These are phyloP conservation scores for Nepenthes mirabilis DNA, from an alignment of 148 eudicot genomes.

Conservation along the genomic window DNA sequence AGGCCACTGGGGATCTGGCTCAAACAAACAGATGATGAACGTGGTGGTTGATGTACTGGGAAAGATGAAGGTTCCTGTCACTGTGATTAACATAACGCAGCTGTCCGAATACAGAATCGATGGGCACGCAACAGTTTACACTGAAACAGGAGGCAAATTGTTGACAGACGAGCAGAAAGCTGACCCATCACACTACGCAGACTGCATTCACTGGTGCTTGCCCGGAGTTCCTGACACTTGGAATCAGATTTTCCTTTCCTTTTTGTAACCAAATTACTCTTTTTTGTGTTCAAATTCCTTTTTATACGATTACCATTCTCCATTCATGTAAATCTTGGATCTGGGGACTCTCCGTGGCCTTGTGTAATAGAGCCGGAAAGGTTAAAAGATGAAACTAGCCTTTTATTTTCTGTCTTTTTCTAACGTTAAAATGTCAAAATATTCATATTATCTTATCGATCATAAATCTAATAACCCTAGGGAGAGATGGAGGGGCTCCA, in stretches of 20 bases:
- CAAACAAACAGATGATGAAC: slow-evolving; percentile 56
- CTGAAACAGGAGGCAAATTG: slow-evolving; percentile 57
- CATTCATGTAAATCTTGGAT: too few relatives aligned
- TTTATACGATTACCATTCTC: too few relatives aligned
- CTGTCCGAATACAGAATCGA: slow-evolving; percentile 74
- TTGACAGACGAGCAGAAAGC: slow-evolving; percentile 50
- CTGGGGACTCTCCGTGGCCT: too few relatives aligned
- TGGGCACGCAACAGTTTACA: slow-evolving; percentile 62
- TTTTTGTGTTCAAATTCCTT: too few relatives aligned
- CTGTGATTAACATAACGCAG: slow-evolving; percentile 67
- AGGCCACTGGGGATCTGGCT: slow-evolving; percentile 73
- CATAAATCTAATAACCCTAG: too few relatives aligned
- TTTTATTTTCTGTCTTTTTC: too few relatives aligned
- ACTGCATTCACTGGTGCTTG: slow-evolving; percentile 96
- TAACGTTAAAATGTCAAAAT: too few relatives aligned
- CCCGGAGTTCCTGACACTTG: slow-evolving; percentile 94
- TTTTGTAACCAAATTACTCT: slow-evolving; percentile 23
- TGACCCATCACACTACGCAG: slow-evolving; percentile 60
- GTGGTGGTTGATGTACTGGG: slow-evolving; percentile 37
- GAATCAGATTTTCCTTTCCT: slow-evolving; percentile 60
- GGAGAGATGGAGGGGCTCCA: too few relatives aligned
- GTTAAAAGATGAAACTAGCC: too few relatives aligned
- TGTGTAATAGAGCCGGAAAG: too few relatives aligned
- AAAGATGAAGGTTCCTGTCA: slow-evolving; percentile 63
- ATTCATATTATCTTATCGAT: too few relatives aligned